These are phyloP conservation scores for Amanita muscaria DNA, from an alignment of 768 basidiomycete genomes.

Conservation along the genomic window DNA sequence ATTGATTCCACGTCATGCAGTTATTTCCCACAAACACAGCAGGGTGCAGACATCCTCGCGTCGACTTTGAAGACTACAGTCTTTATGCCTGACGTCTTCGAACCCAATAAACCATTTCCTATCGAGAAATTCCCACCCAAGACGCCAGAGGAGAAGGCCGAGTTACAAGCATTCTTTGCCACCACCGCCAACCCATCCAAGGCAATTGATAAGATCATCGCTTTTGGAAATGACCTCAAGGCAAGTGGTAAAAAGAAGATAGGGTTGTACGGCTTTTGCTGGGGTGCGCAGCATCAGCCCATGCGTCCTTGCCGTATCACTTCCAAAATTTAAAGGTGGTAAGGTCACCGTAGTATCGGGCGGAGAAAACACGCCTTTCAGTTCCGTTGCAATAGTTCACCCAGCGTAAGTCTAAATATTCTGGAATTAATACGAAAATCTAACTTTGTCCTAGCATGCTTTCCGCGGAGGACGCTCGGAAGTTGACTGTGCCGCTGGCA, in stretches of 20 bases:
- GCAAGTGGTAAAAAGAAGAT: slow-evolving; percentile 34
- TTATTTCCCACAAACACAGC: slow-evolving; percentile 54
- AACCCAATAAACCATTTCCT: slow-evolving; percentile 41
- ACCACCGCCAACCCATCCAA: slow-evolving; percentile 36
- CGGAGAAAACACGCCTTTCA: slow-evolving; percentile 32
- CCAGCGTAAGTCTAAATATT: slow-evolving; percentile 39
- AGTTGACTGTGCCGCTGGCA: slow-evolving; percentile 42
- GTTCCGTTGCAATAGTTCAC: slow-evolving; percentile 43
- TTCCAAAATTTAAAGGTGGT: slow-evolving; percentile 28
- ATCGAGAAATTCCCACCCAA: slow-evolving; percentile 43
- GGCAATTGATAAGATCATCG: slow-evolving; percentile 30
- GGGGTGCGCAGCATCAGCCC: slow-evolving; percentile 27
- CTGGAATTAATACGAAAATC: not conserved
- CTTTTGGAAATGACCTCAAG: slow-evolving; percentile 34
- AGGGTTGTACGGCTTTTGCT: slow-evolving; percentile 49
- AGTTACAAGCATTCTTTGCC: slow-evolving; percentile 50
- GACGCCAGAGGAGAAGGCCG: slow-evolving; percentile 41
- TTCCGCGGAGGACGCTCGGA: slow-evolving; percentile 38
- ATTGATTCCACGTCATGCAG: slow-evolving; percentile 19
- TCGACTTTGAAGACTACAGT: slow-evolving; percentile 42
- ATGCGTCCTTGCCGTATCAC: not conserved
- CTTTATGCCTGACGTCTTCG: slow-evolving; percentile 63
- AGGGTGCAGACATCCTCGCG: slow-evolving; percentile 58
- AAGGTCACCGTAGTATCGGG: slow-evolving; percentile 39
- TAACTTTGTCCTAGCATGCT: slow-evolving; percentile 33